phyloP scores from a whole-genome alignment of 768 basidiomycete genomes.

The Amanita exitialis region DNA sequence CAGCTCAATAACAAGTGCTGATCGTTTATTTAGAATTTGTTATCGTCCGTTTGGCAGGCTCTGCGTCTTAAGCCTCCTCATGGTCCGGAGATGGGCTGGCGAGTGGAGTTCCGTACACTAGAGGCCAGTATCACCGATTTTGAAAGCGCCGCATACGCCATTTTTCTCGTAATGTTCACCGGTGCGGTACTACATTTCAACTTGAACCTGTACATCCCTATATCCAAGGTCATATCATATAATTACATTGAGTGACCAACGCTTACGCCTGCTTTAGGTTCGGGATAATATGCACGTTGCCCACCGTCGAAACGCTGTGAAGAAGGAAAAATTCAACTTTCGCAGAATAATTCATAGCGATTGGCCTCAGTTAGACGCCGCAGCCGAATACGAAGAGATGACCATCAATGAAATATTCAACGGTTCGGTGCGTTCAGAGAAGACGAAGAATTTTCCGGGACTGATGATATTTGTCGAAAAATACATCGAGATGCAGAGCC shows the following conservation, averaged over 20 bases:
- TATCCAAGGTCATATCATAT: slow-evolving; percentile 5
- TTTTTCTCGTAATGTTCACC: slow-evolving; percentile 6
- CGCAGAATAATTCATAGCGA: slow-evolving; percentile 1
- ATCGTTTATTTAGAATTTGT: background rate
- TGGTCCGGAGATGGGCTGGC: slow-evolving; percentile 2
- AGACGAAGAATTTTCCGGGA: background rate
- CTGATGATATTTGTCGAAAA: slow-evolving; percentile 3
- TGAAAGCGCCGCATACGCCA: slow-evolving; percentile 8
- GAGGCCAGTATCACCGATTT: slow-evolving; percentile 9
- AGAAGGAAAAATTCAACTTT: slow-evolving; percentile 1
- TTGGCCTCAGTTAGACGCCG: background rate
- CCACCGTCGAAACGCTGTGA: slow-evolving; percentile 2
- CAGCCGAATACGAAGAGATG: slow-evolving; percentile 5
- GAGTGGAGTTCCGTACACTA: slow-evolving; percentile 7
- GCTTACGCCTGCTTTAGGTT: background rate
- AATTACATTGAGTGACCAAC: background rate
- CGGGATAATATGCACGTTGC: slow-evolving; percentile 3
- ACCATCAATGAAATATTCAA: slow-evolving; percentile 8
- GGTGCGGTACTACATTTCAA: slow-evolving; percentile 7
- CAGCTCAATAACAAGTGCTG: background rate
- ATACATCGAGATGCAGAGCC: background rate
- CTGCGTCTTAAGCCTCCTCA: slow-evolving; percentile 6
- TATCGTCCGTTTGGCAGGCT: slow-evolving; percentile 5
- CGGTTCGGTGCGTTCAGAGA: background rate
- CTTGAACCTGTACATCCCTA: slow-evolving; percentile 7